Evolutionary conservation across 1,284 basidiomycete genomes (phyloP).

Genomic region (Athelia sp.): DNA sequence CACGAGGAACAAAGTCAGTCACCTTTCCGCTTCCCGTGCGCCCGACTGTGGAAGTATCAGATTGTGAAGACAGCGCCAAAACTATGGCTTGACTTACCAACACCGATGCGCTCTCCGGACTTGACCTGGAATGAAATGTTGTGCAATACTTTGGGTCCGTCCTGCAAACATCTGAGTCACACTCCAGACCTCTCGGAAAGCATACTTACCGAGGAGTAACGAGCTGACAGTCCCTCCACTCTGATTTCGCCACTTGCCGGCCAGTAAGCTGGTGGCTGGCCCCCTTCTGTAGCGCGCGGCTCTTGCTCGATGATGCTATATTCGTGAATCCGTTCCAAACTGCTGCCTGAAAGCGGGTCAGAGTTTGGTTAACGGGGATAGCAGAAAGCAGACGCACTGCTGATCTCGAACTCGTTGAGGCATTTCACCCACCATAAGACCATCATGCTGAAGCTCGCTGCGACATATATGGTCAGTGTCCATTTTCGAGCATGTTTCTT

Average conservation of each 20-base stretch:
- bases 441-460: slow-evolving; percentile 48
- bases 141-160: slow-evolving; percentile 48
- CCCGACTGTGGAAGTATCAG: slow-evolving; percentile 41
- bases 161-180: slow-evolving; percentile 1
- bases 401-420: slow-evolving; percentile 57
- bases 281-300: slow-evolving; percentile 39
- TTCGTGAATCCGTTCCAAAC: slow-evolving; percentile 71
- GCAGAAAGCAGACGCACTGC: slow-evolving; percentile 29
- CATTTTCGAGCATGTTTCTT: background rate
- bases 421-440: slow-evolving; percentile 51
- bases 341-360: slow-evolving; percentile 34
- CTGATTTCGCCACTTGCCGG: slow-evolving; percentile 65
- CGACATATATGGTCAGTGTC: background rate
- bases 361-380: background rate
- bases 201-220: slow-evolving; percentile 37
- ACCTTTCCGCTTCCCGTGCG: slow-evolving; percentile 75
- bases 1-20: slow-evolving; percentile 1
- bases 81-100: slow-evolving; percentile 30
- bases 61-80: slow-evolving; percentile 3
- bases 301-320: slow-evolving; percentile 75
- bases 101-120: slow-evolving; percentile 58
- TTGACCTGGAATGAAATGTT: slow-evolving; percentile 50
- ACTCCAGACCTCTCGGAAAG: background rate
- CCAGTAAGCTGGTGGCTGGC: slow-evolving; percentile 74
- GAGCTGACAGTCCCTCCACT: slow-evolving; percentile 58